A percentile compares a stretch with the other conserved stretches of the same genome.
These are phyloP conservation scores for Arthrobotrys conoides DNA, from an alignment of 2,329 filamentous ascomycete species.

Conservation along the genomic window DNA sequence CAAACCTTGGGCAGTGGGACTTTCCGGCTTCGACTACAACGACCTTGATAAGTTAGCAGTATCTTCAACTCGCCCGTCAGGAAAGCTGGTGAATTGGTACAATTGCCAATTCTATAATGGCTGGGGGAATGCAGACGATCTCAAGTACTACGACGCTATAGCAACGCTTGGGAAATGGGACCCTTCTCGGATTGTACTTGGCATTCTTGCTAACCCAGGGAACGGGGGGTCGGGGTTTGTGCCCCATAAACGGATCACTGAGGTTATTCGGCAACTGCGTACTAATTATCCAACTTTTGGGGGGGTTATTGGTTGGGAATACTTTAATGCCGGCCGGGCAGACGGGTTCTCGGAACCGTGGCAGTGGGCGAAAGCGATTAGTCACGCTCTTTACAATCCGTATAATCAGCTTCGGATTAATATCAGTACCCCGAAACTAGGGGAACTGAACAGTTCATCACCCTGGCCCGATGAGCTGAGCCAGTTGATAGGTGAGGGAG, in stretches of 20 bases:
- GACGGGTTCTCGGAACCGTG: slow-evolving; percentile 32
- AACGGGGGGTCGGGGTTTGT: slow-evolving; percentile 60
- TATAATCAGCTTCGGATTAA: not conserved
- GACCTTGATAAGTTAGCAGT: slow-evolving; percentile 66
- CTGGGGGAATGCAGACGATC: slow-evolving; percentile 69
- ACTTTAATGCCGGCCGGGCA: slow-evolving; percentile 42
- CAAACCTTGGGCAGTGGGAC: slow-evolving; percentile 64
- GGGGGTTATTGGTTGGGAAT: slow-evolving; percentile 55
- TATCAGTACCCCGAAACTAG: not conserved
- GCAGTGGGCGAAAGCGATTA: slow-evolving; percentile 45
- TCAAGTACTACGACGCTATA: slow-evolving; percentile 69
- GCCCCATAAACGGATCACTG: slow-evolving; percentile 10
- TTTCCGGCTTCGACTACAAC: slow-evolving; percentile 70
- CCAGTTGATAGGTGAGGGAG: slow-evolving; percentile 24
- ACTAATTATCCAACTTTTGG: slow-evolving; percentile 52
- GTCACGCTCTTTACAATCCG: slow-evolving; percentile 33
- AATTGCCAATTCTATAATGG: slow-evolving; percentile 72
- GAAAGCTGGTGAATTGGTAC: slow-evolving; percentile 69
- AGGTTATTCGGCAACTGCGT: slow-evolving; percentile 35
- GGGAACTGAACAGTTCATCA: slow-evolving; percentile 9
- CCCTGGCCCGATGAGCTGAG: slow-evolving; percentile 33
- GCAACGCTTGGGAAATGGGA: slow-evolving; percentile 68
- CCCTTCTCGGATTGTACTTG: slow-evolving; percentile 43
- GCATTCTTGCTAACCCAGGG: slow-evolving; percentile 45
- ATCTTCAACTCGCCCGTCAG: slow-evolving; percentile 59